Evolutionary conservation across 2,329 filamentous ascomycete species (phyloP).

Genomic region (Neurospora crassa): DNA sequence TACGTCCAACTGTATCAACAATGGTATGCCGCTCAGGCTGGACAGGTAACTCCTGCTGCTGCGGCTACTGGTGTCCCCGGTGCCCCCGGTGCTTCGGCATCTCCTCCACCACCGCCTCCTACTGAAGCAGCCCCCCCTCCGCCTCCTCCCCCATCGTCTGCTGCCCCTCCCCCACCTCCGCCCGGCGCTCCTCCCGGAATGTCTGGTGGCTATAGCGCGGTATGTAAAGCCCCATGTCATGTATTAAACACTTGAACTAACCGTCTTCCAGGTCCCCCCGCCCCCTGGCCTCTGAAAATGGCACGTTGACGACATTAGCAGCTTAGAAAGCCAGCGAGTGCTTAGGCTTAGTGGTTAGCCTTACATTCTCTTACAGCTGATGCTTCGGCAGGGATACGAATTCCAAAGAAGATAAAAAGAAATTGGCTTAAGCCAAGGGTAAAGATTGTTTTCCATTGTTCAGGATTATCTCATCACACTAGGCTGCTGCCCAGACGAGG

Average conservation of each 20-base stretch:
- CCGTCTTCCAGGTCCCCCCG: slow-evolving; percentile 37
- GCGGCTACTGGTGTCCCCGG: slow-evolving; percentile 20
- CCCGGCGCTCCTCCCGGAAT: slow-evolving; percentile 41
- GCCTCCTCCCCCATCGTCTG: slow-evolving; percentile 44
- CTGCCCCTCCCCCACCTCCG: slow-evolving; percentile 49
- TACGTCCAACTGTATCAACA: slow-evolving; percentile 67
- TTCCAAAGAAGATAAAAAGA: neutral
- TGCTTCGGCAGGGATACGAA: neutral
- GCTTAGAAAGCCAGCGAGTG: neutral
- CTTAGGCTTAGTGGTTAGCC: neutral
- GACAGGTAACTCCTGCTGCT: slow-evolving; percentile 34
- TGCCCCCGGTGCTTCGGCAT: slow-evolving; percentile 36
- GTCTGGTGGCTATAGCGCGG: slow-evolving; percentile 49
- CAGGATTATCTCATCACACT: neutral
- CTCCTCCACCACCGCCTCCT: slow-evolving; percentile 50
- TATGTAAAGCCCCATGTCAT: slow-evolving; percentile 30
- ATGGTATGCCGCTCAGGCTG: slow-evolving; percentile 50
- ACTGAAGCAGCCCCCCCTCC: slow-evolving; percentile 54
- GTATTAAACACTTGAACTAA: slow-evolving; percentile 10
- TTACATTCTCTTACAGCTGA: neutral
- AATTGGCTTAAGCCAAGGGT: neutral
- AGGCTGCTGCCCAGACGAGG: neutral
- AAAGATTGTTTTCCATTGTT: neutral
- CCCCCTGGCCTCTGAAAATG: slow-evolving; percentile 40
- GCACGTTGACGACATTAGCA: neutral